A percentile compares a stretch with the other conserved stretches of the same genome.
These are phyloP conservation scores for Zymoseptoria ardabiliae DNA, from an alignment of 2,329 filamentous ascomycete species.

Conservation along the genomic window DNA sequence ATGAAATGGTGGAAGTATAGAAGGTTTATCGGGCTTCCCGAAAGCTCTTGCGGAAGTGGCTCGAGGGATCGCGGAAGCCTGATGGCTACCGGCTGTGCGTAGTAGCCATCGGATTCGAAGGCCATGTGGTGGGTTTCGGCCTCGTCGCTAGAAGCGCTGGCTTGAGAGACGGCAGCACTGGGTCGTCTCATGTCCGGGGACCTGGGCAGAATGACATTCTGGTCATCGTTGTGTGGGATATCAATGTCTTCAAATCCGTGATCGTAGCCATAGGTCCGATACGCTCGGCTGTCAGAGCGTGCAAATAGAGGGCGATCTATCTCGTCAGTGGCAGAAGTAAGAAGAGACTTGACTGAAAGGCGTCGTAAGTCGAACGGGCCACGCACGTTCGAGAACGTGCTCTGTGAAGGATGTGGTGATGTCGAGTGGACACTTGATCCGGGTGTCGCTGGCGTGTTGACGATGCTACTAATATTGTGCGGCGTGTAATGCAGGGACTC, in stretches of 20 bases:
- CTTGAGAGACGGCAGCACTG: slow-evolving; percentile 26
- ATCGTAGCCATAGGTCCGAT: slow-evolving; percentile 60
- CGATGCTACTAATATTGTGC: slow-evolving; percentile 34
- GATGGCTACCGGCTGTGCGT: slow-evolving; percentile 60
- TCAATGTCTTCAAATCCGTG: slow-evolving; percentile 63
- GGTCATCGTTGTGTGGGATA: slow-evolving; percentile 63
- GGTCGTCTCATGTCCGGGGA: slow-evolving; percentile 27
- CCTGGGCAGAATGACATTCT: slow-evolving; percentile 48
- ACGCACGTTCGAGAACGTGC: slow-evolving; percentile 13
- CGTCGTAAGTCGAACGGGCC: slow-evolving; percentile 42
- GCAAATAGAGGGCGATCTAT: slow-evolving; percentile 8
- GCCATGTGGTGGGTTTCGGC: slow-evolving; percentile 36
- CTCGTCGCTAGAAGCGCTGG: slow-evolving; percentile 22
- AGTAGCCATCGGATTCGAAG: slow-evolving; percentile 59
- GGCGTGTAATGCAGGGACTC: slow-evolving; percentile 28
- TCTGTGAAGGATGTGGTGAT: slow-evolving; percentile 21
- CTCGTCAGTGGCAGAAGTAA: slow-evolving; percentile 46
- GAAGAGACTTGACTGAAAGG: slow-evolving; percentile 59
- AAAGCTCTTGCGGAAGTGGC: slow-evolving; percentile 49
- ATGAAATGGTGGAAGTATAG: slow-evolving; percentile 69
- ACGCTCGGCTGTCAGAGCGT: slow-evolving; percentile 14
- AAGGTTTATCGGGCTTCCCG: slow-evolving; percentile 72
- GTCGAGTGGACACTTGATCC: slow-evolving; percentile 28
- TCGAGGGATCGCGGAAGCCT: slow-evolving; percentile 52
- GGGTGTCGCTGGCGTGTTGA: slow-evolving; percentile 40